Evolutionary conservation across 345 rosid genomes (phyloP), one percentile per base, ranked within the genome.

Genomic region (Camelina sativa): DNA sequence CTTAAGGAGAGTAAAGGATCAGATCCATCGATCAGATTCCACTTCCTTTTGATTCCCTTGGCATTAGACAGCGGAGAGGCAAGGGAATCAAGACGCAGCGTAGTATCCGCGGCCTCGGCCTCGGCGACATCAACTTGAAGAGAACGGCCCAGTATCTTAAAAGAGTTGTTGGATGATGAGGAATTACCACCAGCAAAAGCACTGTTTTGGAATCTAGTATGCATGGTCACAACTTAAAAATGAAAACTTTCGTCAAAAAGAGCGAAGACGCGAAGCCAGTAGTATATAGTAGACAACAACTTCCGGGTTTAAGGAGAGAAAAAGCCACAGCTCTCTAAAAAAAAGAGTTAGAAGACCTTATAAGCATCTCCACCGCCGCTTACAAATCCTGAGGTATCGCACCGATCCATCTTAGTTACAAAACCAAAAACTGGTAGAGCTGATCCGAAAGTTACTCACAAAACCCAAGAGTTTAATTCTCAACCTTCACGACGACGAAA

Each of bases 311-410:
- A 28, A 28, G 30, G 72, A 79, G 56, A 81, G 81, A 80, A 72
- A 41, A 63, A 82, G 73, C 80, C 85, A 85, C 90, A 85, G 89
- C 88, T 28, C 81, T 81, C 4, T 3, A 3, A 34, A 32, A 32
- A 30, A 80, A 37, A 69, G 81, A 69, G 80, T 86, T 83, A 89
- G 70, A 79, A 19, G 30, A 79, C 85, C 67, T 68, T 66, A 48
- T 70, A 81, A 71, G 84, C 58, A 81, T 62, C 77, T 70, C 77
- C 78, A 67, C 89, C 99, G 35, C 99, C 99, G 76, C 99, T 94
- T 55, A 94, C 99, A 64, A 94, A 94, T 71, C 99, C 99, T 58
- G 97, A 94, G 7, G 97, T 92, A 70, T 94, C 99, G 15, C 89
- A 70, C 35, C 96, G 87, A 68, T 89, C 96, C 96, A 89, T 89